phyloP scores from a whole-genome alignment of 1,284 basidiomycete genomes.

The Ceratobasidium papillatum region DNA sequence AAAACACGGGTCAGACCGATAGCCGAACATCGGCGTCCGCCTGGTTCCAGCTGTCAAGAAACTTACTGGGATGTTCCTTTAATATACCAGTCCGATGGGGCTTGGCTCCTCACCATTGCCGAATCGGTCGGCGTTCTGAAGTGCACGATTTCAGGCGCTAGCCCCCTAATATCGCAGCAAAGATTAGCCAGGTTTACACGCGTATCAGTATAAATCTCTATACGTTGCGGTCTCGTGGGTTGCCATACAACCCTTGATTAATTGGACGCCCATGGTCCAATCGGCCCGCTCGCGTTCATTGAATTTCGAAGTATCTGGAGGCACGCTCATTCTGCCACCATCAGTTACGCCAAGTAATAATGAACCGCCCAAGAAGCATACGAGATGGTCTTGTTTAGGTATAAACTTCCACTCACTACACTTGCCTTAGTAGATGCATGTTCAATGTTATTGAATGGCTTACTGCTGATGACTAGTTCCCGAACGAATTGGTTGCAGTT shows the following conservation, averaged over 20 bases:
- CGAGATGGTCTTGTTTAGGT: constrained; percentile 96
- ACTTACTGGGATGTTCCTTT: constrained; percentile 68
- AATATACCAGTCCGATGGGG: constrained; percentile 84
- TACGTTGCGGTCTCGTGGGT: constrained; percentile 88
- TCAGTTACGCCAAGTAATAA: constrained; percentile 89
- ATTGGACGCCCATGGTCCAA: constrained; percentile 83
- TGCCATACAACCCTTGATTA: constrained; percentile 86
- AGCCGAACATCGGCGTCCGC: background rate
- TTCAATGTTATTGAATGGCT: constrained; percentile 40
- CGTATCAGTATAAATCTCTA: constrained; percentile 47
- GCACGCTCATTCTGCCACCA: constrained; percentile 67
- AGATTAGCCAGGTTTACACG: constrained; percentile 4
- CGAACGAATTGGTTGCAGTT: constrained; percentile 61
- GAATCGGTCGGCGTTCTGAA: constrained; percentile 69
- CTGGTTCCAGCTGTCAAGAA: background rate
- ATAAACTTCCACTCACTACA: constrained; percentile 71
- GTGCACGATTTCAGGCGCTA: constrained; percentile 84
- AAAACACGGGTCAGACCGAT: background rate
- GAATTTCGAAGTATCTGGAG: constrained; percentile 66
- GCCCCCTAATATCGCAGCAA: constrained; percentile 60
- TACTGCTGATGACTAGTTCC: constrained; percentile 49
- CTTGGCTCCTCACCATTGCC: constrained; percentile 45
- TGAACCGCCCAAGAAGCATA: constrained; percentile 92
- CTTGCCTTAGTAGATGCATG: background rate
- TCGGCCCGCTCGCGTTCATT: constrained; percentile 70